Base-by-base conservation (phyloP, 2,329 filamentous ascomycete species). In the Dactylonectria macrodidyma region DNA sequence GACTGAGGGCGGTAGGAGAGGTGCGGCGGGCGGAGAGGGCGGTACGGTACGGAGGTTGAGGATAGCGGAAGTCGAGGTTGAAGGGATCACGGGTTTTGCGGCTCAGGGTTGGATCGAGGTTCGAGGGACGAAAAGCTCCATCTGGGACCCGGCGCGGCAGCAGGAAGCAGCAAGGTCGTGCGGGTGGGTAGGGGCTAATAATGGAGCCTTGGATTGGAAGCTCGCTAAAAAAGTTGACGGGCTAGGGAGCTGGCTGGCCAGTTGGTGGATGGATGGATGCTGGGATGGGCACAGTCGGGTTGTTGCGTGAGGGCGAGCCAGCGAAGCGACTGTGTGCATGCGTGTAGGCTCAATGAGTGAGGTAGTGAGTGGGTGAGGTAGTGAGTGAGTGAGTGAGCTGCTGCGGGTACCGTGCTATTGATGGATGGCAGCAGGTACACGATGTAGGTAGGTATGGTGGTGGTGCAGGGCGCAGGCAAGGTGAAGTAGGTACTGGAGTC, bases 71-170 rank as follows among this genome's bases (percentile, higher is more conserved):
- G 47, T 71, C 8, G 36, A 72, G 65, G 72, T 73, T 73, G 73
- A 72, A 63, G 65, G 62, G 68, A 73, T 72, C 73, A 72, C 74
- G 64, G 72, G 72, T 71, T 74, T 73, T 75, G 71, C 67, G 73
- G 66, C 73, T 74, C 70, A 72, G 73, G 61, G 52, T 67, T 71
- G 67, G 70, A 72, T 75, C 64, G 67, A 75, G 67, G 67, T 62
- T 74, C 73, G 62, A 67, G 65, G 73, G 72, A 65, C 70, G 71
- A 75, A 70, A 75, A 60, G 73, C 71, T 75, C 73, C 73, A 75
- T 75, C 72, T 64, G 66, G 68, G 68, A 74, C 73, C 73, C 70
- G 61, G 63, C 58, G 66, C 64, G 41, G 59, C 52, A 60, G 58
- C 56, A 65, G 54, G 38, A 55, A 55, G 60, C 41, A 63, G 58